phyloP scores from a whole-genome alignment of 257 asterid genomes.

The Schizonepeta tenuifolia region DNA sequence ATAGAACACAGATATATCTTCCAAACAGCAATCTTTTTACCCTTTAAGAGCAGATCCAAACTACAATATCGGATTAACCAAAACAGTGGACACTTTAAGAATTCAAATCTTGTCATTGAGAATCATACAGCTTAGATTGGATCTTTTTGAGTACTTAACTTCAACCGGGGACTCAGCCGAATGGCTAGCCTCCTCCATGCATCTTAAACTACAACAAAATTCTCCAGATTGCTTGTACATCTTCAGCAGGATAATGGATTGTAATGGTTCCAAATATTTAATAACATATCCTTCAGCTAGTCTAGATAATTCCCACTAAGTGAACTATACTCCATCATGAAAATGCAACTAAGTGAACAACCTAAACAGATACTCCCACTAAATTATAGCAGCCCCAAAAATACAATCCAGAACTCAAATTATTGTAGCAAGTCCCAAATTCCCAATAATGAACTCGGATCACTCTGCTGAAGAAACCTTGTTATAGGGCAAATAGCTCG shows the following conservation, averaged over 20 bases:
- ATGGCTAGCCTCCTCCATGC: background rate
- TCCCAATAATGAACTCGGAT: background rate
- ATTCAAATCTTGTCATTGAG: background rate
- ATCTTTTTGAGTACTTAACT: background rate
- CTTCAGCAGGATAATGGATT: background rate
- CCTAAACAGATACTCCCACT: background rate
- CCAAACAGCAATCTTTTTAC: background rate
- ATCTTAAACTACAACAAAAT: constrained; percentile 1
- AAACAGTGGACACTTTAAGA: background rate
- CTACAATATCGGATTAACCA: background rate
- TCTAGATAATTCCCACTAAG: constrained; percentile 3
- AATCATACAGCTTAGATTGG: background rate
- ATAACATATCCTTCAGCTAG: constrained; percentile 8
- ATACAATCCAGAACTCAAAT: background rate
- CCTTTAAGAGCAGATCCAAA: background rate
- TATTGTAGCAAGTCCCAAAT: background rate
- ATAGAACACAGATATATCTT: background rate
- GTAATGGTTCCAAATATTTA: constrained; percentile 4
- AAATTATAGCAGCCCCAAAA: background rate
- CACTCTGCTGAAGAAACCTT: background rate
- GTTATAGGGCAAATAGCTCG: background rate
- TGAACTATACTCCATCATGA: constrained; percentile 1
- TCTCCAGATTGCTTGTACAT: constrained; percentile 13
- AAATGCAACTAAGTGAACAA: constrained; percentile 6
- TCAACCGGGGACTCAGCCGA: background rate